phyloP scores from a whole-genome alignment of 1,284 basidiomycete genomes.

The Heterobasidion parviporum region DNA sequence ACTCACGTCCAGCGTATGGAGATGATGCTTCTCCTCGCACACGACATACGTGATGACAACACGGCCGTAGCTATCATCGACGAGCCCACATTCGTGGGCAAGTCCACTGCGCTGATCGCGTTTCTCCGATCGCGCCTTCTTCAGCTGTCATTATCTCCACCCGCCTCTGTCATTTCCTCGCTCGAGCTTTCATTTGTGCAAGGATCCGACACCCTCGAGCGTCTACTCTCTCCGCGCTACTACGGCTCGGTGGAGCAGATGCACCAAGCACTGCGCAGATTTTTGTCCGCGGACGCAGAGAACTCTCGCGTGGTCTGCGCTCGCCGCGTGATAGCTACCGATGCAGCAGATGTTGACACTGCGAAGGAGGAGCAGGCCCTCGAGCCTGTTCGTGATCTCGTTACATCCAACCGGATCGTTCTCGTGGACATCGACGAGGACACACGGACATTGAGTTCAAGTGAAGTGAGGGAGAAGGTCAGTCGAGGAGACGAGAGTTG shows the following conservation, averaged over 20 bases:
- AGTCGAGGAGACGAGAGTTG: conserved; percentile 24
- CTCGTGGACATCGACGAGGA: conserved; percentile 54
- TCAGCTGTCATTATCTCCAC: not conserved
- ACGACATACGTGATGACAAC: conserved; percentile 41
- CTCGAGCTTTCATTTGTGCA: conserved; percentile 61
- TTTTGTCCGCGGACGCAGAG: conserved; percentile 54
- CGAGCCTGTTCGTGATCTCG: conserved; percentile 16
- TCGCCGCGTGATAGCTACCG: conserved; percentile 30
- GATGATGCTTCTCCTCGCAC: conserved; percentile 72
- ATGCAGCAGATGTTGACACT: not conserved
- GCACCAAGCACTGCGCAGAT: conserved; percentile 43
- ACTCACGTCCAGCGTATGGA: conserved; percentile 66
- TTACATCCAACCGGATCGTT: conserved; percentile 35
- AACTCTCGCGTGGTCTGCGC: conserved; percentile 72
- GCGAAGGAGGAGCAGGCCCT: conserved; percentile 22
- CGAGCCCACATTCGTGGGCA: conserved; percentile 85
- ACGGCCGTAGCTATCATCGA: conserved; percentile 80
- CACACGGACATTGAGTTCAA: conserved; percentile 65
- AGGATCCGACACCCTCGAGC: conserved; percentile 84
- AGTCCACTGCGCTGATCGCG: conserved; percentile 56
- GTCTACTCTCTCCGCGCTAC: conserved; percentile 77
- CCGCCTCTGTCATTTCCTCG: conserved; percentile 15
- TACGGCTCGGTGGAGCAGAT: conserved; percentile 56
- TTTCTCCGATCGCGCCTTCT: conserved; percentile 38
- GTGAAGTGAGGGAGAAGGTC: conserved; percentile 52